Percentiles rank a stretch among this genome's conserved stretches.
These are phyloP conservation scores for Boletus reticuloceps DNA, from an alignment of 768 basidiomycete genomes.

Conservation along the genomic window DNA sequence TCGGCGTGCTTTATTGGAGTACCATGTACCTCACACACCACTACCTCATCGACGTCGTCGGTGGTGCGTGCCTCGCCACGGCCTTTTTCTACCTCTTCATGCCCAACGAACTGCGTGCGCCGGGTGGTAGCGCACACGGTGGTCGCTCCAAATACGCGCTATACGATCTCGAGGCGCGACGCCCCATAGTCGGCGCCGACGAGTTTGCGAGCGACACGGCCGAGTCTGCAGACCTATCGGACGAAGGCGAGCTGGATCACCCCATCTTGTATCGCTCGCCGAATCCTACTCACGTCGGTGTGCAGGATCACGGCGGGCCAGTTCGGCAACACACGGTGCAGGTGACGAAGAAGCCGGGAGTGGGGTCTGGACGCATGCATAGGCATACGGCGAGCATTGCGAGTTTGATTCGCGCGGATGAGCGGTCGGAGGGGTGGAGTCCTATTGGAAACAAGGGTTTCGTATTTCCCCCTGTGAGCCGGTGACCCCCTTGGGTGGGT, in stretches of 20 bases:
- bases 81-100: constrained; percentile 86
- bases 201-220: constrained; percentile 35
- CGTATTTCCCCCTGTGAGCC: constrained; percentile 42
- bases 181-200: constrained; percentile 29
- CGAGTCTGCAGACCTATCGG: constrained; percentile 37
- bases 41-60: constrained; percentile 97
- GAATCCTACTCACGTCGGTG: constrained; percentile 27
- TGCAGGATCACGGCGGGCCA: not conserved
- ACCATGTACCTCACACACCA: constrained; percentile 99
- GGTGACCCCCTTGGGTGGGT: constrained; percentile 2
- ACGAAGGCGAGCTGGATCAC: not conserved
- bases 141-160: constrained; percentile 62
- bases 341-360: constrained; percentile 15
- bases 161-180: constrained; percentile 66
- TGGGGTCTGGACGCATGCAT: constrained; percentile 45
- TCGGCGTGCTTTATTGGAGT: constrained; percentile 88
- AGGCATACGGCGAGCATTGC: constrained; percentile 83
- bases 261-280: constrained; percentile 69
- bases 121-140: constrained; percentile 41
- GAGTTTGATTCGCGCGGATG: constrained; percentile 74
- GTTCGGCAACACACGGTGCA: constrained; percentile 1
- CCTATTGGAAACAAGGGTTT: constrained; percentile 59
- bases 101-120: constrained; percentile 71
- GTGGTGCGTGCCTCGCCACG: constrained; percentile 87
- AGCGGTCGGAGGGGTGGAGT: constrained; percentile 80